Base-by-base conservation (phyloP, 2,329 filamentous ascomycete genomes). In the Hypoxylon sp. region DNA sequence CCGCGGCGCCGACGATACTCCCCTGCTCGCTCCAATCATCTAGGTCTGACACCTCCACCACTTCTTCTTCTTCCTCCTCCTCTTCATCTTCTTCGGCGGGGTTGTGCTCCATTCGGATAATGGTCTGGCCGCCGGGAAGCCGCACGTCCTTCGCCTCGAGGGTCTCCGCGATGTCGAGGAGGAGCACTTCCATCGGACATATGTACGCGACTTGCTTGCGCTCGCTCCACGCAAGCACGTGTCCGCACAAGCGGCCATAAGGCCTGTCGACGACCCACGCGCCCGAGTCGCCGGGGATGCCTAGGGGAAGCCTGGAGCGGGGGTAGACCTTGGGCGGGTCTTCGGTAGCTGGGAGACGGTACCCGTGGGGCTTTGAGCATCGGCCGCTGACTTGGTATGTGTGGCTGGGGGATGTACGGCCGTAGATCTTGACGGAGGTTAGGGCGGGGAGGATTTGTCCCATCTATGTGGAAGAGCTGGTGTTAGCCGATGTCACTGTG, bases 171-270 rank as follows among this genome's bases (percentile, higher is more conserved):
- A 98, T 97, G 76, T 98, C 95, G 29, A 91, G 88, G 10, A 98
- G 85, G 11, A 97, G 82, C 2, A 98, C 87, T 63, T 98, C 93
- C 95, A 98, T 98, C 0, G 95, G 95, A 68, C 94, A 96, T 68
- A 98, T 96, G 78, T 97, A 98, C 0, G 94, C 94, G 4, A 94
- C 90, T 46, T 89, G 89, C 76, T 92, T 95, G 68, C 90, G 89
- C 70, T 90, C 88, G 73, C 92, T 95, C 90, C 92, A 97, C 0
- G 95, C 95, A 11, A 98, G 85, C 0, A 98, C 93, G 75, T 98
- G 95, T 0, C 95, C 95, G 73, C 93, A 96, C 2, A 98, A 89
- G 39, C 90, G 88, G 1, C 94, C 94, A n/a, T 90, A 85, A 5
- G 87, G 86, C 63, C 92, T 91, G 73, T 95, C 92, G 14, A 98